phyloP scores from a whole-genome alignment of 2,329 filamentous ascomycete species.

The Sporothrix phasma region DNA sequence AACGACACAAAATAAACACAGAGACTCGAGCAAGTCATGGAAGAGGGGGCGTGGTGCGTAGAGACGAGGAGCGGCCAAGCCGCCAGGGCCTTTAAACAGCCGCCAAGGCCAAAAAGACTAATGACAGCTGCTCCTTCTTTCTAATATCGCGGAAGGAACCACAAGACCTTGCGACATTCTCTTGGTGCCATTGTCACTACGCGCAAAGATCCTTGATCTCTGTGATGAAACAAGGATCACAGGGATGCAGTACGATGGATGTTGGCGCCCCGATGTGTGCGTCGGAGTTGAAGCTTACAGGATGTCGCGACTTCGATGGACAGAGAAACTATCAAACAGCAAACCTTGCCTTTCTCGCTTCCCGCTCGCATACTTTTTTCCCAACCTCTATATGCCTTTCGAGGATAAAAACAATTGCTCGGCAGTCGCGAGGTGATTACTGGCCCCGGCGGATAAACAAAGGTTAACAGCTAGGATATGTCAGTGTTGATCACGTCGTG shows the following conservation, averaged over 20 bases:
- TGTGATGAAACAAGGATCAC: slow-evolving; percentile 6
- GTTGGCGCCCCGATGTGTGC: not conserved
- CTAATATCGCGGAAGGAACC: not conserved
- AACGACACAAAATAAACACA: not conserved
- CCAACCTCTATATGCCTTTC: not conserved
- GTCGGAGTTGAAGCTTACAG: not conserved
- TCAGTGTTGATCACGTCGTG: not conserved
- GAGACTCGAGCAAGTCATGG: not conserved
- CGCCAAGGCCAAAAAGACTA: slow-evolving; percentile 1
- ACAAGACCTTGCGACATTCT: not conserved
- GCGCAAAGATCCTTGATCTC: slow-evolving; percentile 1
- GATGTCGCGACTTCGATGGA: not conserved
- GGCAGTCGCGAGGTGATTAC: not conserved
- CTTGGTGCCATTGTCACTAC: not conserved
- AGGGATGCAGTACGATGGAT: not conserved
- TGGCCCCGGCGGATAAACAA: not conserved
- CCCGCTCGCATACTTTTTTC: not conserved
- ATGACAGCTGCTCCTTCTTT: not conserved
- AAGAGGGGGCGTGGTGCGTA: not conserved
- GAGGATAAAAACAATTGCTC: not conserved
- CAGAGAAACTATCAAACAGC: not conserved
- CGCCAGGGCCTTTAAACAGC: not conserved
- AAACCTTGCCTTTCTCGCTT: not conserved
- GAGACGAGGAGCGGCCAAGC: not conserved
- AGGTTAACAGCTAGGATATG: not conserved